These are phyloP conservation scores for Russula virescens DNA, from an alignment of 768 basidiomycete genomes.

Conservation along the genomic window DNA sequence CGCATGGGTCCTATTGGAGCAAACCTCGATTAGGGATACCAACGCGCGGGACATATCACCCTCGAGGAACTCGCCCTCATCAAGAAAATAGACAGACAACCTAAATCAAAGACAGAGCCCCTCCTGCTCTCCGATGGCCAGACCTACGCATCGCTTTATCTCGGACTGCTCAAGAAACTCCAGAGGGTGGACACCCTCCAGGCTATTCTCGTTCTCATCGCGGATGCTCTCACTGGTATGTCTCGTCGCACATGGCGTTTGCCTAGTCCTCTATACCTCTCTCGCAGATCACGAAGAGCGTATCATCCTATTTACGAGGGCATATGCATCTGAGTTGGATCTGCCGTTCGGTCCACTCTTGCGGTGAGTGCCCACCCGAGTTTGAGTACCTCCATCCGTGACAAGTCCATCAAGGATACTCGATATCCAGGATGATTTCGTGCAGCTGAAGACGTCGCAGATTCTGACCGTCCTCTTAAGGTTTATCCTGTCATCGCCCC, in stretches of 20 bases:
- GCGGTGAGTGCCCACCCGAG: conserved; percentile 40
- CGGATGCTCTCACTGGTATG: conserved; percentile 79
- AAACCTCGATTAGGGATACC: conserved; percentile 68
- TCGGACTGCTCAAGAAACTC: conserved; percentile 81
- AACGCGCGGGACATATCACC: conserved; percentile 86
- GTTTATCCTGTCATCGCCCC: conserved; percentile 40
- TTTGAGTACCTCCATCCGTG: background rate
- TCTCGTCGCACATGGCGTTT: conserved; percentile 4
- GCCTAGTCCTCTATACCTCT: background rate
- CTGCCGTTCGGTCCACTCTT: conserved; percentile 77
- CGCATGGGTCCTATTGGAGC: background rate
- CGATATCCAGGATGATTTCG: conserved; percentile 87
- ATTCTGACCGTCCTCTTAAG: conserved; percentile 83
- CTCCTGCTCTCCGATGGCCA: conserved; percentile 76
- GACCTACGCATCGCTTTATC: conserved; percentile 82
- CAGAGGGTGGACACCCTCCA: conserved; percentile 85
- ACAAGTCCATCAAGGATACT: conserved; percentile 49
- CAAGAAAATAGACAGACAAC: conserved; percentile 85
- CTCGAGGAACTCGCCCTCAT: conserved; percentile 81
- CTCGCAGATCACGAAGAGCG: conserved; percentile 79
- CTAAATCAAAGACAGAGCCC: conserved; percentile 66
- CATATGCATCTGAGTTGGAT: conserved; percentile 63
- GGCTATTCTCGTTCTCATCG: conserved; percentile 78
- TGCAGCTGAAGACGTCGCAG: conserved; percentile 85
- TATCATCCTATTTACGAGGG: conserved; percentile 63